Conservation (phyloP, 1,284 basidiomycete species). For the Entoloma clypeatum region DNA sequence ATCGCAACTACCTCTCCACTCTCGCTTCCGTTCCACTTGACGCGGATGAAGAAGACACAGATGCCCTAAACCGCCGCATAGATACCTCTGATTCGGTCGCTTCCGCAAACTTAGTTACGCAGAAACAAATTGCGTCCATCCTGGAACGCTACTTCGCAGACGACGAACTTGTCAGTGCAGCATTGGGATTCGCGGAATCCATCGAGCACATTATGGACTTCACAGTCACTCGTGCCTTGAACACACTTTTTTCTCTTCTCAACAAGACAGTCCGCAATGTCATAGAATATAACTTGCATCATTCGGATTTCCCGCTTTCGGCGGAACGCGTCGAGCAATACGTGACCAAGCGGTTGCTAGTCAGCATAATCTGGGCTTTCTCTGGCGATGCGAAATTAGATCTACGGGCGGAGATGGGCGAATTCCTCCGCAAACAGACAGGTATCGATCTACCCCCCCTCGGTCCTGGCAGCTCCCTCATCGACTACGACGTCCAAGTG, state of each 20-base stretch:
- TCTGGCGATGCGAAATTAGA: constrained; percentile 94
- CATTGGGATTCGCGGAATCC: constrained; percentile 75
- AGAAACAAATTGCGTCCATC: constrained; percentile 76
- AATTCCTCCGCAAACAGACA: constrained; percentile 81
- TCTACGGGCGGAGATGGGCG: constrained; percentile 86
- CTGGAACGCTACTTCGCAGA: constrained; percentile 81
- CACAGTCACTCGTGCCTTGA: constrained; percentile 86
- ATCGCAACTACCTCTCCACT: constrained; percentile 82
- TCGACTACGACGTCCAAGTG: constrained; percentile 95
- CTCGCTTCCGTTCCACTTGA: constrained; percentile 80
- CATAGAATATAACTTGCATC: constrained; percentile 92
- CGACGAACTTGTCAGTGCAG: constrained; percentile 78
- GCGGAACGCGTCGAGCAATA: constrained; percentile 87
- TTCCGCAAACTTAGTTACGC: constrained; percentile 70
- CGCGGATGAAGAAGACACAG: constrained; percentile 86
- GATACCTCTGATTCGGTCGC: constrained; percentile 54
- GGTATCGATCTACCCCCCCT: constrained; percentile 87
- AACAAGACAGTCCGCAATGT: constrained; percentile 96
- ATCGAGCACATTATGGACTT: constrained; percentile 99
- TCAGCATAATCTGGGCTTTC: constrained; percentile 97
- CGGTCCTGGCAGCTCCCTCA: constrained; percentile 74
- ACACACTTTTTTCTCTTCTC: constrained; percentile 94
- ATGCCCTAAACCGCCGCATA: constrained; percentile 56
- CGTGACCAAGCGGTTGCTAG: constrained; percentile 84
- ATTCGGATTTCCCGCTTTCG: constrained; percentile 90